Evolutionary conservation across 257 asterid species (phyloP), one percentile per base, ranked within the genome.

Genomic region (Asclepias syriaca): DNA sequence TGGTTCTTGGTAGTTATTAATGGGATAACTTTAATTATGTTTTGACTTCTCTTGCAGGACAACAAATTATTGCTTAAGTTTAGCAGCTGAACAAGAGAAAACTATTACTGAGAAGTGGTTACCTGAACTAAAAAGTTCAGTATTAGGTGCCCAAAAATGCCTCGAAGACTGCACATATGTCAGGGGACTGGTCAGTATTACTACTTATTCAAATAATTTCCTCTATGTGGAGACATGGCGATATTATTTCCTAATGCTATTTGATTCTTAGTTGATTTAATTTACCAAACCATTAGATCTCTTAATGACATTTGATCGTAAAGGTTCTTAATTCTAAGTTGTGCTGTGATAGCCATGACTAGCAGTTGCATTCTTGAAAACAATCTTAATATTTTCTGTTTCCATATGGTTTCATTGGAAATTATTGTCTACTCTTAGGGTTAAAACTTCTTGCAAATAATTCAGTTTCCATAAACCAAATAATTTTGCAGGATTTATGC

Each of bases 21-120:
- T n/a, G 60, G 22, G 67, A 58, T 77, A 65, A 78, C 55, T 27
- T 74, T 66, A 58, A 39, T 80, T 73, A 71, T 49, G 70, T 45
- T 34, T 46, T 39, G 65, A 61, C 43, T 69, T 59, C 69, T 75
- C 65, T 79, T 81, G 77, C 91, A 95, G 99, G 96, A 90, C 95
- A 55, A 92, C 99, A 68, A 87, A 83, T 79, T 92, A 87, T 83
- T 95, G 96, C 65, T 85, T 95, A 82, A 86, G 82, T 76, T 81
- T 92, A 76, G 97, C 99, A 29, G 84, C 89, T 64, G 98, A 95
- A 79, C 99, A 92, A 83, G 97, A 95, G 76, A 90, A 88, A 83
- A 84, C 90, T 72, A 87, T 88, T 57, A 77, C 81, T 3, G 97
- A 92, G 81, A 85, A 92, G 74, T 95, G 99, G 98, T 57, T 92